Conservation (phyloP, 768 basidiomycete species). For the Kwoniella sp. region DNA sequence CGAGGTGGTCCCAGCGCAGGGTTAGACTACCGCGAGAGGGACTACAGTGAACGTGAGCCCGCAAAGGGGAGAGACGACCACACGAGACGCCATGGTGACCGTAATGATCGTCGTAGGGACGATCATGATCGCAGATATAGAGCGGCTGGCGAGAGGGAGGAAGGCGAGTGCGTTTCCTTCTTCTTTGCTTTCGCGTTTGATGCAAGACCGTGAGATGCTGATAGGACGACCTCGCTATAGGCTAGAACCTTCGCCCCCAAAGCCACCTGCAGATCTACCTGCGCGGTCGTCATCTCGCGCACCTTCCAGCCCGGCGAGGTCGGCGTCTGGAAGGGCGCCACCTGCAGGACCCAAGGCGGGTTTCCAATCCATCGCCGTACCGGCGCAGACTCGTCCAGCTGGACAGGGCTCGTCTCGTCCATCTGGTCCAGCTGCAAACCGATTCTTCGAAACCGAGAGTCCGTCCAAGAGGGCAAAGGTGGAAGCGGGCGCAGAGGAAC, state of each 20-base stretch:
- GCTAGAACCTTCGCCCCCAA: conserved; percentile 29
- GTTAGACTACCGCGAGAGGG: conserved; percentile 35
- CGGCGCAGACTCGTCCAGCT: conserved; percentile 15
- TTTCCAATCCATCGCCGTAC: conserved; percentile 53
- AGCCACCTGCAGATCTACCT: conserved; percentile 20
- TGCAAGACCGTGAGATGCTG: conserved; percentile 54
- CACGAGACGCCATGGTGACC: conserved; percentile 31
- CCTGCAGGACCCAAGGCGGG: conserved; percentile 8
- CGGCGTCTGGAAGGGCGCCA: conserved; percentile 54
- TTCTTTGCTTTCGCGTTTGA: background rate
- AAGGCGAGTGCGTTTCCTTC: conserved; percentile 54
- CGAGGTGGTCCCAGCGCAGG: conserved; percentile 51
- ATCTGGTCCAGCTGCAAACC: conserved; percentile 5
- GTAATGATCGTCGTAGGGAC: conserved; percentile 25
- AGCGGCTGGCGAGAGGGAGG: conserved; percentile 78
- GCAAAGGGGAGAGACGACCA: conserved; percentile 19
- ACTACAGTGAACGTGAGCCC: conserved; percentile 28
- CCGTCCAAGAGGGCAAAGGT: conserved; percentile 11
- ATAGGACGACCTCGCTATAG: conserved; percentile 18
- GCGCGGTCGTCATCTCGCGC: conserved; percentile 12
- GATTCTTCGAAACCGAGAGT: conserved; percentile 13
- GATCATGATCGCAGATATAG: conserved; percentile 53
- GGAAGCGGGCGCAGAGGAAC: conserved; percentile 16
- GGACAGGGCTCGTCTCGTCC: background rate
- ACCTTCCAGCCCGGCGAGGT: background rate